Evolutionary conservation across 306 rosid species (phyloP).

Genomic region (Glycyrrhiza uralensis): DNA sequence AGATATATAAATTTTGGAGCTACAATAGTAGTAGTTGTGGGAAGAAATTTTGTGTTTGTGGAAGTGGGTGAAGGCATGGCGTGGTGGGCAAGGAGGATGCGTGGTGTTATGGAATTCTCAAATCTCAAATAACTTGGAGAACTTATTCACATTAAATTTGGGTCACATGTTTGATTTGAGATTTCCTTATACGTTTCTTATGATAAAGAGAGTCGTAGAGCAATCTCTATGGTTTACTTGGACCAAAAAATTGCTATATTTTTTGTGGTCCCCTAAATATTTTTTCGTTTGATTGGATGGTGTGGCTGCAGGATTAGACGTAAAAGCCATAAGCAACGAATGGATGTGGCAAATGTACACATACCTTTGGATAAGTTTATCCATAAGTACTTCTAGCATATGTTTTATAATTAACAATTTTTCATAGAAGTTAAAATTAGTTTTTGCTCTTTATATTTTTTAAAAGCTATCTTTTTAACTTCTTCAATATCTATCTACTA

Average conservation of each 20-base stretch:
- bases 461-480: too few relatives aligned
- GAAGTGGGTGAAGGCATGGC: conserved; percentile 2
- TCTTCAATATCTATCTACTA: too few relatives aligned
- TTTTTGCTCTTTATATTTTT: too few relatives aligned
- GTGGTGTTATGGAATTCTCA: conserved; percentile 45
- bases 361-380: too few relatives aligned
- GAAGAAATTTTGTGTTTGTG: conserved; percentile 25
- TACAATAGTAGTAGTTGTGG: conserved; percentile 29
- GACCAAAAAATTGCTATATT: neutral
- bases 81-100: conserved; percentile 44
- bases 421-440: too few relatives aligned
- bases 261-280: conserved; percentile 17
- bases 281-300: conserved; percentile 6
- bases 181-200: neutral
- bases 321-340: neutral
- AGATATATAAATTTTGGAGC: neutral
- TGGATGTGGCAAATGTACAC: too few relatives aligned
- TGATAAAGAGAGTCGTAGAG: neutral
- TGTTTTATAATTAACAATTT: too few relatives aligned
- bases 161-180: neutral
- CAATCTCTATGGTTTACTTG: neutral
- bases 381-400: too few relatives aligned
- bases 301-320: neutral
- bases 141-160: neutral
- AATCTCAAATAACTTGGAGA: conserved; percentile 26